Percentiles rank a stretch among this genome's conserved stretches.
Evolutionary conservation across 1,139 yeast species (phyloP).

Genomic region (Kluyveromyces sp.): DNA sequence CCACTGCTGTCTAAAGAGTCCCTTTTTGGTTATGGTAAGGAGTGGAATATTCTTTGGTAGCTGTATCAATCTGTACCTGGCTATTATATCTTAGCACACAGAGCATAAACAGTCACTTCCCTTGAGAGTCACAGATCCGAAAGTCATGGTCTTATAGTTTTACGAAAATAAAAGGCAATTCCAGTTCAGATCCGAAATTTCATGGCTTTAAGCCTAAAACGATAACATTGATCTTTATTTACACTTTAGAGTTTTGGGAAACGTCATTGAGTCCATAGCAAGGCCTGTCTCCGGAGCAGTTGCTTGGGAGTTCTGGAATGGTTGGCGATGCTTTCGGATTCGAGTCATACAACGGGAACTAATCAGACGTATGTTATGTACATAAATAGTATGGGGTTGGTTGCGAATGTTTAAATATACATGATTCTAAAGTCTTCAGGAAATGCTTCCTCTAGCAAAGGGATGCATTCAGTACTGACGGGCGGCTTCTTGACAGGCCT

Average conservation of each 20-base stretch:
- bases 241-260: slow-evolving; percentile 3
- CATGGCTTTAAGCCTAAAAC: not conserved
- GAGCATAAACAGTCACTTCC: no score
- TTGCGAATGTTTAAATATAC: not conserved
- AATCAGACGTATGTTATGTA: not conserved
- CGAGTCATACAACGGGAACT: not conserved
- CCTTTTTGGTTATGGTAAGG: not conserved
- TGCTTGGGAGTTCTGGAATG: no score
- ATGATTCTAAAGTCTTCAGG: not conserved
- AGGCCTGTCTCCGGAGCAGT: no score
- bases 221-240: not conserved
- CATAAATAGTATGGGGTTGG: not conserved
- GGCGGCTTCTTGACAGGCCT: slow-evolving; percentile 94
- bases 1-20: no score
- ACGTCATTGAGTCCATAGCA: not conserved
- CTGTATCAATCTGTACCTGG: no score
- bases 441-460: not conserved
- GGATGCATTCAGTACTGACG: slow-evolving; percentile 47
- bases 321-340: not conserved
- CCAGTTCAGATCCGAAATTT: not conserved
- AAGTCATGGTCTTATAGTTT: not conserved
- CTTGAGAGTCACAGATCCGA: no score
- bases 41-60: no score
- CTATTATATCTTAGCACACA: no score
- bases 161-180: not conserved